These are phyloP conservation scores for Tetratostichococcus sp. DNA, from an alignment of 139 green algal species.

Conservation along the genomic window DNA sequence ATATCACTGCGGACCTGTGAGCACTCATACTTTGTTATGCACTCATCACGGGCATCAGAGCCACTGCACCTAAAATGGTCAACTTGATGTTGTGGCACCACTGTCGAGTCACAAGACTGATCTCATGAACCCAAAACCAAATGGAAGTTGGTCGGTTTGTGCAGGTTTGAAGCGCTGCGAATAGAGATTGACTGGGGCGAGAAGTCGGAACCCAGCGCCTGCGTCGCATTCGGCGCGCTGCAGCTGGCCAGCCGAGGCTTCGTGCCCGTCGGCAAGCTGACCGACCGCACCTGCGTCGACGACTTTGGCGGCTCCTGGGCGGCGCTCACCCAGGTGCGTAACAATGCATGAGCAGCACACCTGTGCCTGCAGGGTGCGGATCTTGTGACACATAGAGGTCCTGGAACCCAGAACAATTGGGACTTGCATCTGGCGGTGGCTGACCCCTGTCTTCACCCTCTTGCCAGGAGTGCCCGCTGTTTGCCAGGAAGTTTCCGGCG, in stretches of 20 bases:
- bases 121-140: no score
- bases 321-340: neutral
- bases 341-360: no score
- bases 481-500: conserved; percentile 12
- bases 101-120: no score
- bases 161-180: neutral
- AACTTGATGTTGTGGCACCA: no score
- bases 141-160: neutral
- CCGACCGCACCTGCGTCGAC: neutral
- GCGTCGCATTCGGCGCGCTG: neutral
- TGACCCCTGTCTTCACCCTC: no score
- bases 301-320: neutral
- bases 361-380: no score
- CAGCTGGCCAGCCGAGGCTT: neutral
- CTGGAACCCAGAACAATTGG: no score
- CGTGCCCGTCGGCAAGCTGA: neutral
- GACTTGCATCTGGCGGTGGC: no score
- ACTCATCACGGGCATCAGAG: no score
- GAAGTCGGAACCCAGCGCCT: neutral
- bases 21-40: no score
- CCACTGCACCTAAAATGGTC: no score
- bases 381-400: no score
- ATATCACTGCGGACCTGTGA: neutral
- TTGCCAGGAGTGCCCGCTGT: conserved; percentile 13
- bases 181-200: neutral